Evolutionary conservation across 106 monocot species (phyloP).

Genomic region (Platanthera zijinensis): DNA sequence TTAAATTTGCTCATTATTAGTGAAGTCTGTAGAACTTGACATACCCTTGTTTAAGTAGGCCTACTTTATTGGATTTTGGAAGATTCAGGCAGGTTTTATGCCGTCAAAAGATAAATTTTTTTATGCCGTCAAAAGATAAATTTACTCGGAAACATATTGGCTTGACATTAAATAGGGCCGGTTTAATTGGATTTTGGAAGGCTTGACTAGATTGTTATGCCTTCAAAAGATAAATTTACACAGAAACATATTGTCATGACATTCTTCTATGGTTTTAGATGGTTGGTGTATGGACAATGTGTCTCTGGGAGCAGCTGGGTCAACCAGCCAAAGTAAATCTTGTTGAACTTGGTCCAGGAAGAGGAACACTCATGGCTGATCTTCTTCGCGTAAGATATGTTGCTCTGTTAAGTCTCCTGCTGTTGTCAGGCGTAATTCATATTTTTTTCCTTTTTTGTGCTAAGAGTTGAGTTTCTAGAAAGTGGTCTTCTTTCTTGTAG

Average conservation of each 20-base stretch:
- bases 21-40: background rate
- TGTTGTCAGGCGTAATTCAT: background rate
- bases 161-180: background rate
- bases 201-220: background rate
- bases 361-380: conserved; percentile 93
- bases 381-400: conserved; percentile 64
- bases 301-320: conserved; percentile 95
- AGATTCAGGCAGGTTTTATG: background rate
- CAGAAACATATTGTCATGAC: background rate
- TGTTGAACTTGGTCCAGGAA: conserved; percentile 94
- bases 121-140: background rate
- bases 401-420: background rate
- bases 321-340: conserved; percentile 64
- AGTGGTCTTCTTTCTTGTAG: conserved; percentile 32
- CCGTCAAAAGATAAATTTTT: background rate
- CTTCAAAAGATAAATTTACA: too few relatives aligned
- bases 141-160: background rate
- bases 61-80: background rate
- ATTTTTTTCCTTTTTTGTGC: background rate
- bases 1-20: background rate
- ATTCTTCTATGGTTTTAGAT: conserved; percentile 37
- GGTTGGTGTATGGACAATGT: conserved; percentile 95
- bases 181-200: background rate
- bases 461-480: background rate
- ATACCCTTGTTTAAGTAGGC: background rate